Evolutionary conservation across 345 rosid genomes (phyloP), one percentile per base, ranked within the genome.

Genomic region (Lepidium didymum): DNA sequence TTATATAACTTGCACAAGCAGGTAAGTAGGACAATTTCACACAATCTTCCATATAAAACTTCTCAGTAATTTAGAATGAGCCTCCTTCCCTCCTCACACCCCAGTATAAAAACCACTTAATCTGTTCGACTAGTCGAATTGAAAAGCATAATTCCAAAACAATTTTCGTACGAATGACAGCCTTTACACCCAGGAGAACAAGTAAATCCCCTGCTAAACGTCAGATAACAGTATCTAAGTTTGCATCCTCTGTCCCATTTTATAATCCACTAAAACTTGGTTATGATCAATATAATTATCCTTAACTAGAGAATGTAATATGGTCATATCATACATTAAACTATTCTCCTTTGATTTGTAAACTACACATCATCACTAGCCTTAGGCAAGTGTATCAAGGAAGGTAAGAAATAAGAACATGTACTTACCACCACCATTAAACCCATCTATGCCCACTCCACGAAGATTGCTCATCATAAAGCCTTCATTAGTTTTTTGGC

Each of bases 371-470:
- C 57, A 58, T 38, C 42, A 21, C 49, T 31, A 29, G 33, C 47
- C 53, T 51, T 16, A 64, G n/a, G 18, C 15, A 52, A 69, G 21
- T 56, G 37, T 59, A 47, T 13, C 15, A 67, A 56, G 10, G 52
- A 21, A 43, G 47, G 21, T 44, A 41, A 53, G 29, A 1, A 34
- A 35, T 21, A 57, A 37, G 38, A 54, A 35, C 21, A 44, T 16
- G 41, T 23, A 74, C 57, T 74, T 74, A 74, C 77, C 73, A 66
- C 73, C 66, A 42, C 73, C 72, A 25, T 42, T 73, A 52, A 67
- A 73, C 13, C 88, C 86, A 57, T 89, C 82, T 37, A 83, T 38
- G 46, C 81, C 74, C 16, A 74, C 71, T 77, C 84, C 85, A 27
- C 47, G 74, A 56, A 70, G 61, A 51, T 74, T 86, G 69, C 82